Base-by-base conservation (phyloP, 768 basidiomycete species). In the Nevesoporus exiguus region DNA sequence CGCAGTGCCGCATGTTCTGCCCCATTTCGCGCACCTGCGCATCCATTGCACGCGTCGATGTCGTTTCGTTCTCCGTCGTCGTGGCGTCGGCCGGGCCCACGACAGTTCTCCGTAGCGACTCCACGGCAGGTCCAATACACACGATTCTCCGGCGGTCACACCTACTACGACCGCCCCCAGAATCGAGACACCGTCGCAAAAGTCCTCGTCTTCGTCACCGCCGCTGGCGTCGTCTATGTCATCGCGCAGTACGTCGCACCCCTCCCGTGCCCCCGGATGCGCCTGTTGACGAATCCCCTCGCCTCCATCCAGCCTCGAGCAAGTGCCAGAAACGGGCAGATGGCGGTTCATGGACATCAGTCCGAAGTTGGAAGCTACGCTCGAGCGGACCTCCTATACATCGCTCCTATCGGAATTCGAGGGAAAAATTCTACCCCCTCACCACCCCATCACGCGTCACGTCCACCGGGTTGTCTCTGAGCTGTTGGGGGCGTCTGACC, bases 301-400 rank as follows among this genome's bases (percentile, higher is more conserved):
- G 5, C 34, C 34, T 17, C 46, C 19, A 36, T 39, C 5, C 44
- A 94, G 92, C 63, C 76, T 95, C 25, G 94, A 98, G 66, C 78
- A 81, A 64, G 89, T 93, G 0, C 84, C 88, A 3, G 87, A 94
- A 66, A 95, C 92, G 0, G 92, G 93, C 0, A 74, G 95, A 52
- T 87, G 86, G 81, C 73, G 95, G 21, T 97, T 95, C 67, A 96
- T 98, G 82, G 87, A 90, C 64, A 77, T 86, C 3, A 78, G 78
- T 39, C 77, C 78, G 0, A 74, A 75, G 48, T 71, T 69, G 25
- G 90, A 94, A 71, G 74, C 78, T 8, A 65, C 73, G 78, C 66
- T 87, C 14, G 79, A 74, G 17, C 70, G 80, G 44, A 39, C 68
- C 2, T 64, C 71, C 21, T 69, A 74, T 58, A 45, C 59, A 34